Base-by-base conservation (phyloP, 2,329 filamentous ascomycete genomes). In the Beauveria rudraprayagi region DNA sequence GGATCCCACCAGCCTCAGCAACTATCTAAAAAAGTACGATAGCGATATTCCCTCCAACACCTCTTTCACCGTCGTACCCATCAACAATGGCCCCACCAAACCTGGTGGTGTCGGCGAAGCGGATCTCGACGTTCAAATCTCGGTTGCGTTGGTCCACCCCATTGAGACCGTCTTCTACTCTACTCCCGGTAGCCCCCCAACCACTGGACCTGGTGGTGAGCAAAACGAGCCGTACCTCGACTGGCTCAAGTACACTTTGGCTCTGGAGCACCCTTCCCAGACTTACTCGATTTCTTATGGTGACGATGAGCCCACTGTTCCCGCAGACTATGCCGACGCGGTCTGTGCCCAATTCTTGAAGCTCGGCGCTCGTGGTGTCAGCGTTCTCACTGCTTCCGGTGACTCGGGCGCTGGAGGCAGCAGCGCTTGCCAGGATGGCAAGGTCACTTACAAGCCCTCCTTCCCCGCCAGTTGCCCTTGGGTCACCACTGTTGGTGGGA, bases 391-490 rank as follows among this genome's bases (percentile, higher is more conserved):
- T 37, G 52, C 60, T 19, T 26, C 53, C 14, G 60, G 60, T n/a
- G 60, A 61, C 37, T 51, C 52, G 19, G 60, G 60, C 19, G 60
- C 54, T n/a, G 60, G 60, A 24, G 47, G 47, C 40, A 22, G 16
- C 10, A 40, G 28, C 16, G 54, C 54, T 19, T 62, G 60, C 55
- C 16, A 47, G 19, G 48, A 41, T 8, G 30, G 16, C 16, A 41
- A 47, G 22, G 24, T 52, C 48, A 47, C 52, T 10, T 53, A 43
- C 44, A 17, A 41, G 19, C 60, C 60, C 3, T 41, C 24, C 16
- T 62, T 62, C 60, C 60, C 60, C 5, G 46, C 47, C n/a, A 57
- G 53, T 41, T 62, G 60, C 54, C 60, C 60, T 14, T 62, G 60
- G 60, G 55, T 62, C 11, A 62, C 60, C 9, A 28, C 41, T 5